A percentile compares a stretch with the other conserved stretches of the same genome.
These are phyloP conservation scores for Darksidea phi DNA, from an alignment of 495 filamentous ascomycete genomes.

Conservation along the genomic window DNA sequence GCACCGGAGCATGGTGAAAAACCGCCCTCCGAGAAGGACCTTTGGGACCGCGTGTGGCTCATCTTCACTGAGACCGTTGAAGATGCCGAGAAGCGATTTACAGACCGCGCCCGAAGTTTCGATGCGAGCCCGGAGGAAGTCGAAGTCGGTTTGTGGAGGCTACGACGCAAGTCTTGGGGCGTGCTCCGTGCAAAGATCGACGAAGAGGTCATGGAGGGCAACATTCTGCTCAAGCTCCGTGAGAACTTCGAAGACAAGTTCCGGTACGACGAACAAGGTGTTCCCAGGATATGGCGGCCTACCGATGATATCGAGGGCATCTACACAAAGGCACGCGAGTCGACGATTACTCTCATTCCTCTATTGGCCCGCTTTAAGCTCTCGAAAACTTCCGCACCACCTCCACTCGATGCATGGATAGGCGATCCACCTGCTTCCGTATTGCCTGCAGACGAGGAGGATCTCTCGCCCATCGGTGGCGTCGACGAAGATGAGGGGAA, in stretches of 20 bases:
- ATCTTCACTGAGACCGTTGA: conserved; percentile 80
- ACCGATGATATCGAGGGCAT: conserved; percentile 95
- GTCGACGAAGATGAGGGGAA: conserved; percentile 91
- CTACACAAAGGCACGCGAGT: conserved; percentile 87
- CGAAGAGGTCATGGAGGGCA: conserved; percentile 97
- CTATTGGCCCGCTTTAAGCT: conserved; percentile 82
- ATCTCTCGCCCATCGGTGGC: conserved; percentile 79
- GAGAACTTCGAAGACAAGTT: conserved; percentile 99
- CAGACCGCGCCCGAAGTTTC: conserved; percentile 84
- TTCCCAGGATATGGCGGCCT: conserved; percentile 94
- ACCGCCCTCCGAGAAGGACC: conserved; percentile 69
- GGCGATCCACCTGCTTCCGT: conserved; percentile 74
- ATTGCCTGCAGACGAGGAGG: conserved; percentile 83
- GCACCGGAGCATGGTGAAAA: conserved; percentile 76
- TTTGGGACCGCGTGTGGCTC: conserved; percentile 96
- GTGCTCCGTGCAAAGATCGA: conserved; percentile 87
- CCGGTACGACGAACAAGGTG: conserved; percentile 92
- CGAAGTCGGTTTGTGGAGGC: conserved; percentile 86
- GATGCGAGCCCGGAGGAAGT: conserved; percentile 90
- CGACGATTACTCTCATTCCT: conserved; percentile 84
- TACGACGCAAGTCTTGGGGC: conserved; percentile 90
- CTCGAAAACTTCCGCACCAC: conserved; percentile 64
- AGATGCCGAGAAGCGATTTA: conserved; percentile 81
- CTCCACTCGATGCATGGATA: conserved; percentile 77
- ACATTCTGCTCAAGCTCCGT: conserved; percentile 87